phyloP scores from a whole-genome alignment of 768 basidiomycete species.

The Kondoa subrosea region DNA sequence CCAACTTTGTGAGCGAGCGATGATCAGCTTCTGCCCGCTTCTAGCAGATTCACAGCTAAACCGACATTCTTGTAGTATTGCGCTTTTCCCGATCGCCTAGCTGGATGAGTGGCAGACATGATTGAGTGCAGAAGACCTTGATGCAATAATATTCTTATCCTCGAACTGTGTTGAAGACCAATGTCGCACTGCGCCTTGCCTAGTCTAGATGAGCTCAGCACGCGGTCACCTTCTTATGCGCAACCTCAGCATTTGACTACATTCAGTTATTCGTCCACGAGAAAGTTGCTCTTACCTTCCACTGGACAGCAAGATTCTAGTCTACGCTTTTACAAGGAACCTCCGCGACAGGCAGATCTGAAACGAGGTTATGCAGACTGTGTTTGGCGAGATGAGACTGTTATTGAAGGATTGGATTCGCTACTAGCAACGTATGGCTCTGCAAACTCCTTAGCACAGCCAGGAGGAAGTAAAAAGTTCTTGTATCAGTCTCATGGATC shows the following conservation, averaged over 20 bases:
- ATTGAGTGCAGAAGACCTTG: too few relatives aligned
- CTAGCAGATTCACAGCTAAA: background rate
- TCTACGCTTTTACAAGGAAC: conserved; percentile 20
- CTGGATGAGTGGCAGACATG: background rate
- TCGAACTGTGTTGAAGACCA: too few relatives aligned
- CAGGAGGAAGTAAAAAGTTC: too few relatives aligned
- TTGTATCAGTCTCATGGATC: background rate
- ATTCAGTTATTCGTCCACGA: conserved; percentile 26
- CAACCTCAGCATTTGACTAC: conserved; percentile 18
- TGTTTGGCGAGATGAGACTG: conserved; percentile 5
- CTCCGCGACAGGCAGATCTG: conserved; percentile 32
- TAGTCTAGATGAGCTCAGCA: background rate
- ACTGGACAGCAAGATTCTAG: conserved; percentile 14
- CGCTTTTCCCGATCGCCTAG: background rate
- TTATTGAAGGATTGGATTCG: conserved; percentile 1
- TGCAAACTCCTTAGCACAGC: too few relatives aligned
- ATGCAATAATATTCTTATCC: too few relatives aligned
- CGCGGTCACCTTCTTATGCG: background rate
- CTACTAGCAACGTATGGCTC: background rate
- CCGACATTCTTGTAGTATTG: background rate
- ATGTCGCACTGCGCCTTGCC: too few relatives aligned
- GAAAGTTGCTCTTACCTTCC: conserved; percentile 22
- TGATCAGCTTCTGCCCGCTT: background rate
- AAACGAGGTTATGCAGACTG: conserved; percentile 42
- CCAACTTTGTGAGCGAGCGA: background rate